These are phyloP conservation scores for Rhododendron henanense DNA, from an alignment of 148 eudicot species.

Conservation along the genomic window DNA sequence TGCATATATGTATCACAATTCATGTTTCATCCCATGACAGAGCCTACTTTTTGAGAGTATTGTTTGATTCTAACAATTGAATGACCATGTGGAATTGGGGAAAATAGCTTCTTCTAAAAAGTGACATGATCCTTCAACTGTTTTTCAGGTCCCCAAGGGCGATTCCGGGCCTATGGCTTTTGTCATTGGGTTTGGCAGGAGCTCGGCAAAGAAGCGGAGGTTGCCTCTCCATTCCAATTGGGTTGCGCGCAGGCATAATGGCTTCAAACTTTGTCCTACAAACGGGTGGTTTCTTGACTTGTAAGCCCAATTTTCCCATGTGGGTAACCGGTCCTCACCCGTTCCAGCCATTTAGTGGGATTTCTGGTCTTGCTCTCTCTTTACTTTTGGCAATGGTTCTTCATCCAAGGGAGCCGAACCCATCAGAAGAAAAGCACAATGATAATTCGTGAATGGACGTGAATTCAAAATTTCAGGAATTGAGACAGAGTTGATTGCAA, in stretches of 20 bases:
- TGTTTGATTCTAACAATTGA: background rate
- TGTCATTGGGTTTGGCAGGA: conserved; percentile 69
- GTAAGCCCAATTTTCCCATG: conserved; percentile 39
- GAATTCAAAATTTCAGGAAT: background rate
- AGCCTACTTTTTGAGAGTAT: background rate
- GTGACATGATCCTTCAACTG: background rate
- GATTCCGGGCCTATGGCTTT: conserved; percentile 78
- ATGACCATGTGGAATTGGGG: background rate
- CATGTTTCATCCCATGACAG: background rate
- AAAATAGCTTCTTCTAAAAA: background rate
- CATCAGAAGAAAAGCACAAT: conserved; percentile 20
- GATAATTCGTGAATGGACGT: conserved; percentile 26
- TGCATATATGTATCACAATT: background rate
- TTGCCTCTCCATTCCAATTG: conserved; percentile 72
- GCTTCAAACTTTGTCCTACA: conserved; percentile 56
- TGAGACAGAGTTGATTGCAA: background rate
- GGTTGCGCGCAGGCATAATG: conserved; percentile 79
- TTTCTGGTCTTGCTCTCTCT: conserved; percentile 58
- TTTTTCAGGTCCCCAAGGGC: conserved; percentile 60
- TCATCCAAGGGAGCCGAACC: conserved; percentile 51
- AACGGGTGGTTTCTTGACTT: conserved; percentile 58
- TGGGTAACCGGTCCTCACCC: conserved; percentile 75
- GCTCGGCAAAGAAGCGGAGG: conserved; percentile 67
- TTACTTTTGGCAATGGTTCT: conserved; percentile 53
- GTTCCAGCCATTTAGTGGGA: conserved; percentile 70